Evolutionary conservation across 306 rosid species (phyloP).

Genomic region (Cicer cuneatum): DNA sequence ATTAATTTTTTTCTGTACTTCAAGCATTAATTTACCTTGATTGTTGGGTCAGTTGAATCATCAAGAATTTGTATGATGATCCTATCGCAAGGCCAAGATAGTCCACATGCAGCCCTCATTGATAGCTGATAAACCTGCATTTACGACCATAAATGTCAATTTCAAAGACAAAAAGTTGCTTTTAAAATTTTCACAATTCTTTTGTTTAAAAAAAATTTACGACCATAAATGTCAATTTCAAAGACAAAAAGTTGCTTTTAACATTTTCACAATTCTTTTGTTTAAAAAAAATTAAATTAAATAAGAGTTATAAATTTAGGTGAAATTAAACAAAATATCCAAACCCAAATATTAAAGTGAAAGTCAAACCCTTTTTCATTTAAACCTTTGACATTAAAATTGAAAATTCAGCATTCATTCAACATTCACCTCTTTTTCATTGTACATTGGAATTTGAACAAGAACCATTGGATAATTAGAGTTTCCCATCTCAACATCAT

Average conservation of each 20-base stretch:
- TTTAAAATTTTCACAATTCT: background rate
- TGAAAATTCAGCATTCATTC: background rate
- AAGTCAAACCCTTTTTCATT: too few relatives aligned
- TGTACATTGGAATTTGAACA: constrained; percentile 88
- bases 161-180: background rate
- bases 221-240: background rate
- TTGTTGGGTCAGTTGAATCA: constrained; percentile 78
- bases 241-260: background rate
- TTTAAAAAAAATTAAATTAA: constrained; percentile 11
- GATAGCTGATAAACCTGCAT: constrained; percentile 83
- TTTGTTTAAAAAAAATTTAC: background rate
- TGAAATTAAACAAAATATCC: too few relatives aligned
- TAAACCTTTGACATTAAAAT: background rate
- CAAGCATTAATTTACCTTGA: constrained; percentile 56
- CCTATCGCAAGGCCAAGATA: constrained; percentile 90
- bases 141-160: background rate
- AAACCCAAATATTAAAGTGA: too few relatives aligned
- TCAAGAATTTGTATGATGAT: constrained; percentile 83
- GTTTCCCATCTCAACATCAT: constrained; percentile 78
- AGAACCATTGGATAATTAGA: constrained; percentile 72
- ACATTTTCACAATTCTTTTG: too few relatives aligned
- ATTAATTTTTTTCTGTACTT: too few relatives aligned
- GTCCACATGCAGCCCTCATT: constrained; percentile 87
- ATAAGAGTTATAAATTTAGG: too few relatives aligned
- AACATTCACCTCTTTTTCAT: constrained; percentile 73